Conservation (phyloP, 371 early-diverging fungal species). For the Mortierella sp. region DNA sequence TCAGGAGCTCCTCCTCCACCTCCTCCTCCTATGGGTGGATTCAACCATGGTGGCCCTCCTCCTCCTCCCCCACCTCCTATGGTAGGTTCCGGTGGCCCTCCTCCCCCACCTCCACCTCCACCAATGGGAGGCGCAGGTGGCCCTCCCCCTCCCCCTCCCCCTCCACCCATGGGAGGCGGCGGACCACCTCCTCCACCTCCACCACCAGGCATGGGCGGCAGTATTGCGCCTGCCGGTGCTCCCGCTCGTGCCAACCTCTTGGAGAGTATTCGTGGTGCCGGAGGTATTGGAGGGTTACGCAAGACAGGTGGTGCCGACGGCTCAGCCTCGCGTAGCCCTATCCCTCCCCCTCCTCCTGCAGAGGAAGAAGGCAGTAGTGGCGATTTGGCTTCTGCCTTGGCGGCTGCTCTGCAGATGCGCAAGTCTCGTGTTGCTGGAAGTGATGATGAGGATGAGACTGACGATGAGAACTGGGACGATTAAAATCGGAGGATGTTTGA, state of each 20-base stretch:
- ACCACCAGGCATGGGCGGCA: conserved; percentile 39
- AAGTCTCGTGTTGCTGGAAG: conserved; percentile 52
- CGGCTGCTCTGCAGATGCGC: conserved; percentile 32
- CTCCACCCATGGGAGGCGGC: conserved; percentile 48
- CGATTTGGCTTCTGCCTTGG: conserved; percentile 51
- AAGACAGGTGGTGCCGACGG: conserved; percentile 35
- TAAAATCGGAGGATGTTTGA: background rate
- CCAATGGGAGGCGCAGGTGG: conserved; percentile 35
- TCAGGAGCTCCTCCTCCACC: conserved; percentile 45
- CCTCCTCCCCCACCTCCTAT: conserved; percentile 43
- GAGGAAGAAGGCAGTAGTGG: conserved; percentile 42
- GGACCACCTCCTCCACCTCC: conserved; percentile 56
- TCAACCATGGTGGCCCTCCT: conserved; percentile 33
- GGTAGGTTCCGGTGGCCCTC: conserved; percentile 23
- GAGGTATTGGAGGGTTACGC: conserved; percentile 63
- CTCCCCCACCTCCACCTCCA: conserved; percentile 66
- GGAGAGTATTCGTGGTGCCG: conserved; percentile 64
- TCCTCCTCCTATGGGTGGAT: conserved; percentile 50
- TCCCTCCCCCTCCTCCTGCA: conserved; percentile 20
- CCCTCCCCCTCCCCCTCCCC: conserved; percentile 62
- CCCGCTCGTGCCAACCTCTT: conserved; percentile 60
- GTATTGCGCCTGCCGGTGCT: conserved; percentile 27
- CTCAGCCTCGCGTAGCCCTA: conserved; percentile 27
- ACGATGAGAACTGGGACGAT: conserved; percentile 57
- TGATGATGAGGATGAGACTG: conserved; percentile 58